Evolutionary conservation across 2,329 filamentous ascomycete species (phyloP), one percentile per base, ranked within the genome.

Genomic region (Fusarium incarnatum): DNA sequence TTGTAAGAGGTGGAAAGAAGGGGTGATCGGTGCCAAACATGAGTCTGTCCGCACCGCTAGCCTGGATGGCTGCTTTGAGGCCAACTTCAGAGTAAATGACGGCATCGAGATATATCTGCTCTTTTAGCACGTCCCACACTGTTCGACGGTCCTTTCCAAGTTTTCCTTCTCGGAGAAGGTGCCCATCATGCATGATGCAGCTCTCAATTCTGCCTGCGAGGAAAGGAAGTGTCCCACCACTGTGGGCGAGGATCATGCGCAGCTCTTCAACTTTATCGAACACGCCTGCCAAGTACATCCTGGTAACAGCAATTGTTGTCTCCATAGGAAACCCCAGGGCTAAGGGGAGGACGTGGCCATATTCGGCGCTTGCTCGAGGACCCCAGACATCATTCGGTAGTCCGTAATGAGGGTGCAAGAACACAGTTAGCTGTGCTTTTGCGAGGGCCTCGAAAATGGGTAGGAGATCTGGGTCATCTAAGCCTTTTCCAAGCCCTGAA

Each of bases 371-470:
- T 0, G 87, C 88, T 10, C 91, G 84, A 0, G 92, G 88, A 0
- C 94, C 94, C 81, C 92, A 97, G 6, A 97, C 93, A 11, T 89
- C 87, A 63, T 88, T 87, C 0, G 94, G 94, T 4, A 98, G 86
- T 2, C 94, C 94, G 78, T 98, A 97, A 80, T 98, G 94, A 28
- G 94, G 94, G 79, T 98, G 94, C 54, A 98, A 80, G 81, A 98
- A 98, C 50, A 97, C 84, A 25, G 92, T 83, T 34, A 93, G 83
- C 10, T 84, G 79, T 0, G 87, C 87, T 42, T 87, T 85, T 44
- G 93, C 88, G 2, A 98, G 80, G 0, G 91, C 89, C 13, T 85
- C 79, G 80, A 94, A 93, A 13, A 98, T 86, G 0, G 91, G 89
- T 37, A 95, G 85, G 27, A 98, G 81, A 1, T 82, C 80, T 4